A percentile compares a stretch with the other conserved stretches of the same genome.
phyloP scores from a whole-genome alignment of 345 rosid species.

The Aquilaria malaccensis region DNA sequence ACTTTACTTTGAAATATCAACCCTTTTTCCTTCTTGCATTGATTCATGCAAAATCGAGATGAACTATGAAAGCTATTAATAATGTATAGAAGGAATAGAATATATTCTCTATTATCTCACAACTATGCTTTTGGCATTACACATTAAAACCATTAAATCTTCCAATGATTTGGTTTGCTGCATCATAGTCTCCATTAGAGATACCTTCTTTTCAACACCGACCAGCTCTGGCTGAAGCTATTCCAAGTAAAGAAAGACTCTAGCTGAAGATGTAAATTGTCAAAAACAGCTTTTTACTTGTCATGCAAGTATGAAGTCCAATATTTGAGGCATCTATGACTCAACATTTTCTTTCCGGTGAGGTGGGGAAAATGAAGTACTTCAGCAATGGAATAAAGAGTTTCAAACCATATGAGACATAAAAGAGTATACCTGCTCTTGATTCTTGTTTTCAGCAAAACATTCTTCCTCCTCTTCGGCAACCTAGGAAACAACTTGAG shows the following conservation, averaged over 20 bases:
- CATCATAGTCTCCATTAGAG: slow-evolving; percentile 43
- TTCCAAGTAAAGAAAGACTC: background rate
- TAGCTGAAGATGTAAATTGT: no score
- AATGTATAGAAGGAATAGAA: background rate
- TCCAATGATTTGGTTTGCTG: slow-evolving; percentile 43
- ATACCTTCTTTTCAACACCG: slow-evolving; percentile 58
- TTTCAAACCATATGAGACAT: slow-evolving; percentile 4
- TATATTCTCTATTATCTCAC: background rate
- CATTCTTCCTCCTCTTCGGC: slow-evolving; percentile 47
- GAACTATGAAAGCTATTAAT: no score
- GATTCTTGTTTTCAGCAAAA: slow-evolving; percentile 35
- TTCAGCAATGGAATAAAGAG: background rate
- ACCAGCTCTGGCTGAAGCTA: slow-evolving; percentile 55
- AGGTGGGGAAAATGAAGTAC: background rate
- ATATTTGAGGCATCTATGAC: no score
- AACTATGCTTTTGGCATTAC: slow-evolving; percentile 9
- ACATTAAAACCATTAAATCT: slow-evolving; percentile 19
- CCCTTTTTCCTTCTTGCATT: no score
- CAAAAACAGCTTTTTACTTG: no score
- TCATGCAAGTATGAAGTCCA: no score
- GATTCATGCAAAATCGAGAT: no score
- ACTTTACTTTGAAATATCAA: no score
- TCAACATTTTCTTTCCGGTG: background rate
- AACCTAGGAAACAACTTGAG: slow-evolving; percentile 31
- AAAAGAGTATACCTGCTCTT: slow-evolving; percentile 43